Conservation (phyloP, 345 rosid genomes). For the Turritis glabra region DNA sequence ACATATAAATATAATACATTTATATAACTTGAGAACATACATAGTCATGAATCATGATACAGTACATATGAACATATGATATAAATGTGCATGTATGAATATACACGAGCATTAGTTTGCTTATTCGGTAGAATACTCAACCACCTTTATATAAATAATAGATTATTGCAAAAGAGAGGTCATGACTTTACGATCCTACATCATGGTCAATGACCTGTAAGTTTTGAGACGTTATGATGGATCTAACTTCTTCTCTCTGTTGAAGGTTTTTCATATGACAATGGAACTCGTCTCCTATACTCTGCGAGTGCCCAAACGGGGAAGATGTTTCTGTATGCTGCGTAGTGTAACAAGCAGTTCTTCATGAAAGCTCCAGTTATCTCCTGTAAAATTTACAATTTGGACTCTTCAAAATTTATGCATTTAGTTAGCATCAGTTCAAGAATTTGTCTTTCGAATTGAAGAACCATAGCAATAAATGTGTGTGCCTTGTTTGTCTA, state of each 20-base stretch:
- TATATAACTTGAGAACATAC: neutral
- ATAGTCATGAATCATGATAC: neutral
- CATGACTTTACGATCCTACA: neutral
- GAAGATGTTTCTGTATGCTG: slow-evolving; percentile 68
- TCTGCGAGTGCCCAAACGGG: slow-evolving; percentile 79
- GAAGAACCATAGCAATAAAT: slow-evolving; percentile 4
- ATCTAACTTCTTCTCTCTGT: slow-evolving; percentile 18
- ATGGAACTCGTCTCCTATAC: slow-evolving; percentile 48
- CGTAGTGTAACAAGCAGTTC: slow-evolving; percentile 80
- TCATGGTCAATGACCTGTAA: slow-evolving; percentile 15
- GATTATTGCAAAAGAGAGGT: slow-evolving; percentile 11
- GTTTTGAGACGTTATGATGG: slow-evolving; percentile 16
- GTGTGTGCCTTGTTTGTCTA: neutral
- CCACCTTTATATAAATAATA: slow-evolving; percentile 22
- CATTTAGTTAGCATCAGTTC: slow-evolving; percentile 4
- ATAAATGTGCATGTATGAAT: neutral
- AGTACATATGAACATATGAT: slow-evolving; percentile 9
- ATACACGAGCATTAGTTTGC: slow-evolving; percentile 15
- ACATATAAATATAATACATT: neutral
- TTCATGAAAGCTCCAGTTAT: slow-evolving; percentile 73
- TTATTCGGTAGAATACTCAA: slow-evolving; percentile 27
- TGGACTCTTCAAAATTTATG: neutral
- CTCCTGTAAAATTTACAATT: slow-evolving; percentile 46
- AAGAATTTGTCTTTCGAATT: neutral
- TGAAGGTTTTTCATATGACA: slow-evolving; percentile 35